Percentiles rank a stretch among this genome's conserved stretches.
phyloP scores from a whole-genome alignment of 2,329 filamentous ascomycete species.

The Trichoderma atroviride region DNA sequence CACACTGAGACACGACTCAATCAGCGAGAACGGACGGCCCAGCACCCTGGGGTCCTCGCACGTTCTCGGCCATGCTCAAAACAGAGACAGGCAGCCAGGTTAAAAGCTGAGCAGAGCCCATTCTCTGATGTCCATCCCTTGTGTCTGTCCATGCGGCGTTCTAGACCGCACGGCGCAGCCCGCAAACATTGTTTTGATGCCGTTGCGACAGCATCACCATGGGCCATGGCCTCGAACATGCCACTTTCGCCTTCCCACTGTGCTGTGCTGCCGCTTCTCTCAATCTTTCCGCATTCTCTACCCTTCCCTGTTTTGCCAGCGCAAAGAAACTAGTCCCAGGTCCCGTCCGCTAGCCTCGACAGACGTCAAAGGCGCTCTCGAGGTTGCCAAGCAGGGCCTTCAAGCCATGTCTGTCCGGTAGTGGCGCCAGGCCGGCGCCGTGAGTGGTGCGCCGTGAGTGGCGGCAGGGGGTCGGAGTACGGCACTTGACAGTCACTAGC shows the following conservation, averaged over 20 bases:
- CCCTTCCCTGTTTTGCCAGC: constrained; percentile 15
- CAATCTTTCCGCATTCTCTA: background rate
- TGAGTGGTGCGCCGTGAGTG: no score
- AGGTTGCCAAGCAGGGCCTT: background rate
- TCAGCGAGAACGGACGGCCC: constrained; percentile 16
- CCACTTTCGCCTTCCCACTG: background rate
- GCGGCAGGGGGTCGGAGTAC: constrained; percentile 21
- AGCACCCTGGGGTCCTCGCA: constrained; percentile 6
- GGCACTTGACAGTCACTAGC: constrained; percentile 24
- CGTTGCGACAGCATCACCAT: background rate
- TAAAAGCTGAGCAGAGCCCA: background rate
- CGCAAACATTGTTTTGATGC: constrained; percentile 22
- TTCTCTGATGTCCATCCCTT: background rate
- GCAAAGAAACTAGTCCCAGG: constrained; percentile 5
- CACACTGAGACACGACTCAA: constrained; percentile 20
- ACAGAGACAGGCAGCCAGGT: constrained; percentile 7
- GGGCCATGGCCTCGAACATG: constrained; percentile 13
- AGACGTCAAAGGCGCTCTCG: constrained; percentile 2
- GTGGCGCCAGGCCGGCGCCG: constrained; percentile 22
- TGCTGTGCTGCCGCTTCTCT: background rate
- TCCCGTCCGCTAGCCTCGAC: constrained; percentile 1
- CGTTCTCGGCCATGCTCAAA: constrained; percentile 24
- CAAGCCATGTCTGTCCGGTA: background rate
- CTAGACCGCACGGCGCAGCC: constrained; percentile 11
- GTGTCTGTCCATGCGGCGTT: background rate